Base-by-base conservation (phyloP, 2,329 filamentous ascomycete species). In the Aspergillus sp. region DNA sequence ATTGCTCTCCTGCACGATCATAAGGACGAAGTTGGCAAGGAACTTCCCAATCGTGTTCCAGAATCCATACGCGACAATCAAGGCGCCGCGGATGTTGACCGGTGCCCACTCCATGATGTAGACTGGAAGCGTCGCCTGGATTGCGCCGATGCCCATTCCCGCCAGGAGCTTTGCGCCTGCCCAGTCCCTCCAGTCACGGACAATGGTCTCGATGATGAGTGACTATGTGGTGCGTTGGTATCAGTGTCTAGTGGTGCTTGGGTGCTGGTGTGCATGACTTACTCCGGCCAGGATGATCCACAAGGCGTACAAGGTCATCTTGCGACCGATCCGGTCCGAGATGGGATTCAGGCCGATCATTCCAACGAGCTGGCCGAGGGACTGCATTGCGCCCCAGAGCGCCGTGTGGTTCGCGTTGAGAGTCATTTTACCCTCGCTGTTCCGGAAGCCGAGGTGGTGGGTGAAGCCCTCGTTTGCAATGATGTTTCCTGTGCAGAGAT, bases 61-160 rank as follows among this genome's bases (percentile, higher is more conserved):
- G n/a, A 51, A 51, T 9, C 48, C 48, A 15, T 51, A 51, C 17
- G 48, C 48, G n/a, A 51, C 48, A 3, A 51, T 28, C 48, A 51
- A 9, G 7, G 48, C 48, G 4, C 48, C 48, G 13, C 48, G 23
- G 17, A 51, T 51, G 31, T 51, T 51, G 17, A 30, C 48, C 7
- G 48, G 48, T 3, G 48, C 48, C 48, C 48, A 51, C n/a, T 51
- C 48, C 48, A 51, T 51, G 9, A 51, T 13, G 25, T 51, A 51
- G 3, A 51, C 48, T 6, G 48, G 48, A 0, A 51, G 48, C 4
- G 48, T 51, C 25, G 48, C 48, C 25, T 51, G 48, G 48, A 51
- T 51, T 3, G 48, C 48, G 4, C 48, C 48, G 13, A 51, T 51
- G 11, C 48, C 48, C 23, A 51, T 51, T 7, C 48, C 48, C 15